Conservation (phyloP, 805 yeast species). For the Ogataea thermomethanolica region DNA sequence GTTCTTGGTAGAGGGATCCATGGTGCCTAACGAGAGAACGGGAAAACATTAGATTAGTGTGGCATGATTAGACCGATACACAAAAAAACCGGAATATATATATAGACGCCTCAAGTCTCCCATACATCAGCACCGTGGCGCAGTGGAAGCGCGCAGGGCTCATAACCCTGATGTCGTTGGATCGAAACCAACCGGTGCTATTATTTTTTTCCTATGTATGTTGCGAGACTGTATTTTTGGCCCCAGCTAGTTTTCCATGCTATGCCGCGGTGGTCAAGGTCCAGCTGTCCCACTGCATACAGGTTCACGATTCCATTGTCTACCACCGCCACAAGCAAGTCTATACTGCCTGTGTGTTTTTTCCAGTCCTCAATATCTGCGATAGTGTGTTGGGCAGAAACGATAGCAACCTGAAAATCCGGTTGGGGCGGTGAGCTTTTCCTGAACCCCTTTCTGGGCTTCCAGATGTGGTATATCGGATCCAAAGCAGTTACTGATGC, state of each 20-base stretch:
- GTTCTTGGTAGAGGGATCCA: not conserved
- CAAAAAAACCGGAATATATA: not conserved
- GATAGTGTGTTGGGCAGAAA: constrained; percentile 44
- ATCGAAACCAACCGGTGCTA: constrained; percentile 96
- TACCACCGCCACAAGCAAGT: constrained; percentile 63
- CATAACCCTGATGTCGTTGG: constrained; percentile 98
- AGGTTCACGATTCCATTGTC: constrained; percentile 76
- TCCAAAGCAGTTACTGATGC: not conserved
- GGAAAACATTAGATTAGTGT: not conserved
- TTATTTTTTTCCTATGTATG: constrained; percentile 31
- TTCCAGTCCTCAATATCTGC: constrained; percentile 46
- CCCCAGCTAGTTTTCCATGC: constrained; percentile 27
- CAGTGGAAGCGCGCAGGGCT: constrained; percentile 99
- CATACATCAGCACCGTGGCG: constrained; percentile 79
- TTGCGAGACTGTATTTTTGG: not conserved
- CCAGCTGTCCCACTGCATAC: constrained; percentile 45
- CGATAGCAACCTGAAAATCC: constrained; percentile 67
- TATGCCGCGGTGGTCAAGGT: constrained; percentile 36
- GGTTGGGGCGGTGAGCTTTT: constrained; percentile 69
- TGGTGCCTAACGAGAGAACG: not conserved
- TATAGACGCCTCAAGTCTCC: not conserved
- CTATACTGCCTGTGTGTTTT: constrained; percentile 43
- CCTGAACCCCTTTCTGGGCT: constrained; percentile 68
- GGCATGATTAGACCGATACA: not conserved
- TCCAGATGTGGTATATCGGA: constrained; percentile 72